Conservation (phyloP, 805 yeast genomes). For the Kodamaea laetipori region DNA sequence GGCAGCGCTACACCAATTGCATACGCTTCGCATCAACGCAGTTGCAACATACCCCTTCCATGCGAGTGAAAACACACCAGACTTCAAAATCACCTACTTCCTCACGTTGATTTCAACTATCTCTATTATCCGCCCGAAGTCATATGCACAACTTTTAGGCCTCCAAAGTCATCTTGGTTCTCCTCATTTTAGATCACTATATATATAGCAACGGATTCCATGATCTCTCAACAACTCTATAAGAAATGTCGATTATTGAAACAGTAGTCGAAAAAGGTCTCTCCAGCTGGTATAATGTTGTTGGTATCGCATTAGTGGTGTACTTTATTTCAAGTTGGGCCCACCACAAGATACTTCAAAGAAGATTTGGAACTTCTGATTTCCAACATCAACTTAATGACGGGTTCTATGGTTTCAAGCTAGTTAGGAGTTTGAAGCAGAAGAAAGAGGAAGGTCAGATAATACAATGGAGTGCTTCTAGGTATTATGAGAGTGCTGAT, state of each 20-base stretch:
- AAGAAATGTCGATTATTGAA: conserved; percentile 6
- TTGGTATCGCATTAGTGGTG: conserved; percentile 4
- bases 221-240: neutral
- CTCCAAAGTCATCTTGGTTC: too few species aligned
- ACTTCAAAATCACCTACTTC: too few species aligned
- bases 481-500: neutral
- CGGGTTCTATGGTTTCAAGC: conserved; percentile 6
- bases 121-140: too few species aligned
- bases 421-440: conserved; percentile 1
- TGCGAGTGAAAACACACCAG: too few species aligned
- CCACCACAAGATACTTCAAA: conserved; percentile 3
- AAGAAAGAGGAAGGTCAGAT: conserved; percentile 8
- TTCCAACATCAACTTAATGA: neutral
- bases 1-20: too few species aligned
- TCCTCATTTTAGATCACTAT: neutral
- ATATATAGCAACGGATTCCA: neutral
- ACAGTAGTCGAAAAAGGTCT: neutral
- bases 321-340: conserved; percentile 1
- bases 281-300: conserved; percentile 6
- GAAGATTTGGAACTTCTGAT: conserved; percentile 10
- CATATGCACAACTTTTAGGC: too few species aligned
- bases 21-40: too few species aligned
- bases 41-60: too few species aligned
- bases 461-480: conserved; percentile 1
- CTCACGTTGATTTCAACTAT: too few species aligned